Evolutionary conservation across 2,329 filamentous ascomycete species (phyloP).

Genomic region (Waltergamsia citrina): DNA sequence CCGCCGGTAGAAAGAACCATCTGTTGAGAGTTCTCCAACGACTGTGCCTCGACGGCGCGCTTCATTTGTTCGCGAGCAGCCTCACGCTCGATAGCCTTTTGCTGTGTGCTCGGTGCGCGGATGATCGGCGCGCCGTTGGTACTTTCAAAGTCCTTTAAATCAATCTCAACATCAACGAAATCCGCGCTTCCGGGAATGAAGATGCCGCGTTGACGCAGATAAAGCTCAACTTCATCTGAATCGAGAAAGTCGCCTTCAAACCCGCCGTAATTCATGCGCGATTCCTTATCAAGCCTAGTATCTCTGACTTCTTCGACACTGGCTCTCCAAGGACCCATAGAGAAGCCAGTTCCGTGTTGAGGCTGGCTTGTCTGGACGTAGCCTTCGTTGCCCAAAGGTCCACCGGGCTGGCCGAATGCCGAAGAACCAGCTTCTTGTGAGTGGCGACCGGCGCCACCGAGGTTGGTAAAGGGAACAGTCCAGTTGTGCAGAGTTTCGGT

Average conservation of each 20-base stretch:
- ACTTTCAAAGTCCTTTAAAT: slow-evolving; percentile 27
- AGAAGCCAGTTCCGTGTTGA: slow-evolving; percentile 14
- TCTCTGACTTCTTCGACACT: slow-evolving; percentile 29
- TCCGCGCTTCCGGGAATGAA: slow-evolving; percentile 51
- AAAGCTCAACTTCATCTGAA: slow-evolving; percentile 65
- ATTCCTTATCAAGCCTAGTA: slow-evolving; percentile 30
- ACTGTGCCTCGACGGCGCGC: too few species aligned
- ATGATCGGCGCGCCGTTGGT: too few species aligned
- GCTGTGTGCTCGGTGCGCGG: too few species aligned
- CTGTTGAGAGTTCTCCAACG: too few species aligned
- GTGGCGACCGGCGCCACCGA: slow-evolving; percentile 61
- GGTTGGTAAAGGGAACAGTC: slow-evolving; percentile 50
- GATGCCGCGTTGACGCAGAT: slow-evolving; percentile 55
- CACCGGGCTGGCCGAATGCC: too few species aligned
- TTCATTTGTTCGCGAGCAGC: too few species aligned
- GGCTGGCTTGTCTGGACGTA: slow-evolving; percentile 14
- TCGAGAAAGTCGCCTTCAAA: slow-evolving; percentile 73
- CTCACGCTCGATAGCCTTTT: too few species aligned
- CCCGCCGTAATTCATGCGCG: slow-evolving; percentile 46
- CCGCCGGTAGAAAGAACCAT: background rate
- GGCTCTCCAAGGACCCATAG: slow-evolving; percentile 38
- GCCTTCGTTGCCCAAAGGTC: slow-evolving; percentile 32
- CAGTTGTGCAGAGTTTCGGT: slow-evolving; percentile 45
- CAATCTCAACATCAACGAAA: slow-evolving; percentile 49
- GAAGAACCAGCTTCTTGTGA: too few species aligned